These are phyloP conservation scores for Suillus variegatus DNA, from an alignment of 768 basidiomycete genomes.

Conservation along the genomic window DNA sequence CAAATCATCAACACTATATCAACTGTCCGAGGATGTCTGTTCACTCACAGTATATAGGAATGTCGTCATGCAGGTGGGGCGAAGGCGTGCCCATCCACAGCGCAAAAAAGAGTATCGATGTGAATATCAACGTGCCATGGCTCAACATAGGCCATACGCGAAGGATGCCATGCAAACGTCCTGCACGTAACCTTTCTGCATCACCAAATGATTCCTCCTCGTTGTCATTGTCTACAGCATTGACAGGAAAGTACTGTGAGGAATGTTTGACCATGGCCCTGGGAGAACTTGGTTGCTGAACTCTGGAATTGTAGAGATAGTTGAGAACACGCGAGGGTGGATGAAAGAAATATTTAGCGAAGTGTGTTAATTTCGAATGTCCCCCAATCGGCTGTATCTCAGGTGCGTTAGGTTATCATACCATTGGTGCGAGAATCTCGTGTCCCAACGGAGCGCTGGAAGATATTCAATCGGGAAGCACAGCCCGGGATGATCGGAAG, in stretches of 20 bases:
- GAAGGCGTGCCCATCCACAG: constrained; percentile 10
- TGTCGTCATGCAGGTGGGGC: background rate
- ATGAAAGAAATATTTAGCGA: background rate
- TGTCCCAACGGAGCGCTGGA: no score
- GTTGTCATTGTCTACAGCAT: background rate
- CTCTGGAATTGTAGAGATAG: background rate
- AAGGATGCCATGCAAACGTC: background rate
- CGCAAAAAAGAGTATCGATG: constrained; percentile 10
- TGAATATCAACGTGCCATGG: background rate
- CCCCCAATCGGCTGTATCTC: no score
- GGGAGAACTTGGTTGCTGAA: background rate
- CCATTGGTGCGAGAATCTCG: no score
- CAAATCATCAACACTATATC: no score
- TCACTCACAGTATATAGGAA: no score
- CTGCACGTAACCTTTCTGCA: background rate
- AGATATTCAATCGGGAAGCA: no score
- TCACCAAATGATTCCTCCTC: background rate
- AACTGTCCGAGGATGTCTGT: no score
- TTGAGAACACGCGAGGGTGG: background rate
- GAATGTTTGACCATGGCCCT: background rate
- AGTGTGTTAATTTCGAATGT: no score
- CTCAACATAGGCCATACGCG: constrained; percentile 4
- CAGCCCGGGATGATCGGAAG: no score
- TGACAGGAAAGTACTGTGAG: background rate
- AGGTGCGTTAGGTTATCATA: no score